Conservation (phyloP, 306 rosid genomes). For the Potentilla sterilis region DNA sequence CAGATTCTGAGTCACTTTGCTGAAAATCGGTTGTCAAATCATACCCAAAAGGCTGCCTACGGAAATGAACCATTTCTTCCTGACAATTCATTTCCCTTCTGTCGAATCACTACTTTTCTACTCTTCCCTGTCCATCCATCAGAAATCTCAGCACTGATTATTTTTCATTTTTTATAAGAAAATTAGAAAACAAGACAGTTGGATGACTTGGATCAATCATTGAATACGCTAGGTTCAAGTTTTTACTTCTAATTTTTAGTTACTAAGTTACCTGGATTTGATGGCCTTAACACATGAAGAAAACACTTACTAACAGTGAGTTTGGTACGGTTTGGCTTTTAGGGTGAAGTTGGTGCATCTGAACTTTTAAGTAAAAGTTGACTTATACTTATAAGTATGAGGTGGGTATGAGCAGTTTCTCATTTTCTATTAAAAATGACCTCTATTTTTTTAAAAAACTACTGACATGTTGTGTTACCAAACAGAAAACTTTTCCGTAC, state of each 20-base stretch:
- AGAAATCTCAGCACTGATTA: not conserved
- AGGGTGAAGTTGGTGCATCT: too few relatives aligned
- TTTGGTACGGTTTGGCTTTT: too few relatives aligned
- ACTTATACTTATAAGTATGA: too few relatives aligned
- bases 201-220: not conserved
- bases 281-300: too few relatives aligned
- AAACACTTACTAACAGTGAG: too few relatives aligned
- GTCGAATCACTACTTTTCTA: constrained; percentile 47
- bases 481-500: too few relatives aligned
- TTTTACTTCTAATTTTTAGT: not conserved
- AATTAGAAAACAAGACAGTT: not conserved
- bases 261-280: not conserved
- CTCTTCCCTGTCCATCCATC: constrained; percentile 43
- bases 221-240: not conserved
- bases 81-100: constrained; percentile 27
- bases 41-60: constrained; percentile 36
- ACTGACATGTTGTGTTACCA: too few relatives aligned
- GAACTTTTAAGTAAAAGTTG: too few relatives aligned
- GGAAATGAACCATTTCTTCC: constrained; percentile 13
- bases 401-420: too few relatives aligned
- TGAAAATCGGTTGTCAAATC: constrained; percentile 44
- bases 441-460: too few relatives aligned
- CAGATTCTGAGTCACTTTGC: constrained; percentile 27
- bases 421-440: too few relatives aligned
- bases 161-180: not conserved